Evolutionary conservation across 2,329 filamentous ascomycete genomes (phyloP), one percentile per base, ranked within the genome.

Genomic region (Myriosclerotinia curreyana): DNA sequence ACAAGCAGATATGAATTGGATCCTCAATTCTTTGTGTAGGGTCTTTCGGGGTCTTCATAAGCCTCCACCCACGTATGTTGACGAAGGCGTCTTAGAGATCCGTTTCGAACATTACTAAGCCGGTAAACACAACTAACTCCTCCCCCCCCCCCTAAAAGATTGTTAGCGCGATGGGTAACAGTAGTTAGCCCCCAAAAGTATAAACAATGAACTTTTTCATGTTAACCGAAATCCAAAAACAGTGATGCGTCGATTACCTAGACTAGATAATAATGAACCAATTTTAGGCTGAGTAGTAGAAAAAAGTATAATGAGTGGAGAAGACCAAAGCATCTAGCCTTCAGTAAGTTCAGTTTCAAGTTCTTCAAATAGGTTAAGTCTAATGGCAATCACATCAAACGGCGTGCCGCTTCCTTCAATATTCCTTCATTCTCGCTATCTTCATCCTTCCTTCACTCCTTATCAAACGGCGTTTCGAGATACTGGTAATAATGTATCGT

Each of bases 321-420:
- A 44, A 15, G 40, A 56, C 17, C 38, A 56, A 44, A 44, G 53
- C 53, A 56, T 44, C 15, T 34, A 11, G 28, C 25, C 40, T 44
- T 34, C 44, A n/a, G n/a, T n/a, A n/a, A n/a, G n/a, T n/a, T n/a
- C n/a, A 58, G 40, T 58, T 58, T 58, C 54, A 48, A 46, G 40
- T 46, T 58, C 38, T 34, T 52, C 46, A 14, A 49, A 48, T 36
- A 52, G 40, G 20, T 46, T 11, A 15, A 20, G 42, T 11, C 17
- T n/a, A 46, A 1, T 48, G 44, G 7, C 8, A 11, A 48, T 14
- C 2, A 8, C 54, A 46, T 58, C 42, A 50, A 60, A 28, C 46
- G 11, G 44, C 22, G 44, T 60, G 44, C 44, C 56, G 22, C 56
- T 14, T 51, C 56, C 56, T 60, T 60, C n/a, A 28, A 28, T 7